These are phyloP conservation scores for Pseudopediastrum boryanum DNA, from an alignment of 139 green algal species.

Conservation along the genomic window DNA sequence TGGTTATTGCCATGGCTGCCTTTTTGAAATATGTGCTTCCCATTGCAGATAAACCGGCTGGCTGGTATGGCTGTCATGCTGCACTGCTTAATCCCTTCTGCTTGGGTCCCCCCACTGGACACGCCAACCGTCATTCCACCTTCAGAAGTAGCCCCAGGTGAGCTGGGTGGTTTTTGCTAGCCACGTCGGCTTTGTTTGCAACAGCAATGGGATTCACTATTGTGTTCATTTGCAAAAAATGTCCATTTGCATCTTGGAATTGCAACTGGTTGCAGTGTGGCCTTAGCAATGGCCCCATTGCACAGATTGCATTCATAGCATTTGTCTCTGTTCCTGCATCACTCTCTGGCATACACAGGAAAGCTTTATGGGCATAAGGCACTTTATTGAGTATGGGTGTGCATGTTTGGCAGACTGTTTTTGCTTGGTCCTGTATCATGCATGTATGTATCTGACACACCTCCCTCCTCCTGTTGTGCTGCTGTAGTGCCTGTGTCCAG, in stretches of 20 bases:
- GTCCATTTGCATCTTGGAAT: background rate
- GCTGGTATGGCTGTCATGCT: slow-evolving; percentile 80
- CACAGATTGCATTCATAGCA: too few species aligned
- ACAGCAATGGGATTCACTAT: background rate
- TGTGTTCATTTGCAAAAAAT: background rate
- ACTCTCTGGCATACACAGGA: background rate
- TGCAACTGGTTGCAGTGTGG: background rate
- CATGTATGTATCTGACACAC: background rate
- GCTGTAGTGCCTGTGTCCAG: background rate
- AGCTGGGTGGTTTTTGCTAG: background rate
- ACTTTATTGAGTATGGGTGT: background rate
- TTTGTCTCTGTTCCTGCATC: background rate
- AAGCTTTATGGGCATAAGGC: background rate
- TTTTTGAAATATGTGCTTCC: background rate
- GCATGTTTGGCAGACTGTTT: background rate
- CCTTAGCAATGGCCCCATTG: background rate
- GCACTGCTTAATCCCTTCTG: slow-evolving; percentile 83
- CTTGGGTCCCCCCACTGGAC: slow-evolving; percentile 80
- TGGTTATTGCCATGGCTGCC: background rate
- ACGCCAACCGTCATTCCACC: slow-evolving; percentile 47
- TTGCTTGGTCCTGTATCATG: background rate
- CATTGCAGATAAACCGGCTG: slow-evolving; percentile 83
- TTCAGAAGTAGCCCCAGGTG: slow-evolving; percentile 2
- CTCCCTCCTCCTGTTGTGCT: background rate
- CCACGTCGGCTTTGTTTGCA: background rate